Evolutionary conservation across 1,139 yeast genomes (phyloP).

Genomic region (Scheffersomyces cryptocercus): DNA sequence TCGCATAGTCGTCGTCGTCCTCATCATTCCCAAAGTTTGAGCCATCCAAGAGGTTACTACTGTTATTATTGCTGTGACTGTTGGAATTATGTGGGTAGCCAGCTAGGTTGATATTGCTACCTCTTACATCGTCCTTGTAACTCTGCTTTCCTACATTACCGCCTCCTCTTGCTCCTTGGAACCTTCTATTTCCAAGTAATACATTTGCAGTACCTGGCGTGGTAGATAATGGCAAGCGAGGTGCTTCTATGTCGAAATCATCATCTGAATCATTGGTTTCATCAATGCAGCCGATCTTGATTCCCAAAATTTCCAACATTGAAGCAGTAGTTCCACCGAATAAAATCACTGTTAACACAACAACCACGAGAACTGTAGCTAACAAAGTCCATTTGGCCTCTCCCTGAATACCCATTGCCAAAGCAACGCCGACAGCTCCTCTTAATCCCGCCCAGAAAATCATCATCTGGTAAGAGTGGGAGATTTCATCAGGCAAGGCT

Average conservation of each 20-base stretch:
- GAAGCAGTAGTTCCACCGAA: slow-evolving; percentile 99
- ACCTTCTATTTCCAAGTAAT: slow-evolving; percentile 39
- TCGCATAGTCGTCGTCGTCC: slow-evolving; percentile 38
- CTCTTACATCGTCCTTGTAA: slow-evolving; percentile 12
- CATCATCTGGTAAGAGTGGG: slow-evolving; percentile 97
- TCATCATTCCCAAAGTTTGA: slow-evolving; percentile 13
- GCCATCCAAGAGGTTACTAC: slow-evolving; percentile 2
- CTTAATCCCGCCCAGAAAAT: slow-evolving; percentile 99
- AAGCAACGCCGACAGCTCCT: slow-evolving; percentile 99
- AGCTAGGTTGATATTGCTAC: neutral
- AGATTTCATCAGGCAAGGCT: slow-evolving; percentile 80
- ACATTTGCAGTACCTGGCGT: slow-evolving; percentile 15
- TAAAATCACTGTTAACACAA: slow-evolving; percentile 90
- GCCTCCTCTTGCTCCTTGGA: slow-evolving; percentile 8
- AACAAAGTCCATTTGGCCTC: slow-evolving; percentile 85
- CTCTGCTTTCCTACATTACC: slow-evolving; percentile 5
- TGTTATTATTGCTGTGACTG: slow-evolving; percentile 4
- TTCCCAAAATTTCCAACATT: slow-evolving; percentile 93
- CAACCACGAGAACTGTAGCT: slow-evolving; percentile 95
- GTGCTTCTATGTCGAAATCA: slow-evolving; percentile 90
- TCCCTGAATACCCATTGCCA: slow-evolving; percentile 97
- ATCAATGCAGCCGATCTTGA: slow-evolving; percentile 86
- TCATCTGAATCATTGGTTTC: slow-evolving; percentile 80
- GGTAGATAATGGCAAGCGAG: slow-evolving; percentile 40
- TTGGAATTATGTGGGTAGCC: slow-evolving; percentile 6